These are phyloP conservation scores for Aquilaria malaccensis DNA, from an alignment of 345 rosid genomes.

Conservation along the genomic window DNA sequence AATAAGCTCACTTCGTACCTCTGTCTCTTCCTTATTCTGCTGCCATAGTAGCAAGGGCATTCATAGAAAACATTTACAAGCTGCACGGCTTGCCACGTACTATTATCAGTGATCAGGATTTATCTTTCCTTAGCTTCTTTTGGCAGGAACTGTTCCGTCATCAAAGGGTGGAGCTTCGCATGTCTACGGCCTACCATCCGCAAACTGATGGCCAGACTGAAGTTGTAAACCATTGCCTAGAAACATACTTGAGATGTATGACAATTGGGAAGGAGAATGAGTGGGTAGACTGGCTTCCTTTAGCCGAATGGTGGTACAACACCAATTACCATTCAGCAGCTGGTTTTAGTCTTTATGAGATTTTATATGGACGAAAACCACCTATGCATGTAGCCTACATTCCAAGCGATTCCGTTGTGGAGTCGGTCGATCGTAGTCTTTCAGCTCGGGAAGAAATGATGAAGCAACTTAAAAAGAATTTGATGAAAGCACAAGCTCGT, in stretches of 20 bases:
- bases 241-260: background rate
- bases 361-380: background rate
- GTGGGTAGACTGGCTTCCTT: too few species aligned
- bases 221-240: background rate
- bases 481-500: background rate
- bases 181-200: background rate
- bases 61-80: rapidly evolving
- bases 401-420: background rate
- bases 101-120: background rate
- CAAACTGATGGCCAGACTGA: background rate
- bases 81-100: background rate
- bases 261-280: too few species aligned
- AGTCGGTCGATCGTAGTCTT: background rate
- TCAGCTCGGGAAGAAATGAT: background rate
- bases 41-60: background rate
- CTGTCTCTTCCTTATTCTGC: background rate
- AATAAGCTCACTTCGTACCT: background rate
- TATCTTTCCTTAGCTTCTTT: background rate
- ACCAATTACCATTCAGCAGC: too few species aligned
- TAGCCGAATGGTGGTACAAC: too few species aligned
- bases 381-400: background rate
- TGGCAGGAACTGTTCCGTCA: background rate
- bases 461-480: background rate
- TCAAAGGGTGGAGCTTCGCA: background rate
- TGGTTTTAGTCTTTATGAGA: background rate